Evolutionary conservation across 352 stramenopile genomes (phyloP).

Genomic region (Pythium myriotylum): DNA sequence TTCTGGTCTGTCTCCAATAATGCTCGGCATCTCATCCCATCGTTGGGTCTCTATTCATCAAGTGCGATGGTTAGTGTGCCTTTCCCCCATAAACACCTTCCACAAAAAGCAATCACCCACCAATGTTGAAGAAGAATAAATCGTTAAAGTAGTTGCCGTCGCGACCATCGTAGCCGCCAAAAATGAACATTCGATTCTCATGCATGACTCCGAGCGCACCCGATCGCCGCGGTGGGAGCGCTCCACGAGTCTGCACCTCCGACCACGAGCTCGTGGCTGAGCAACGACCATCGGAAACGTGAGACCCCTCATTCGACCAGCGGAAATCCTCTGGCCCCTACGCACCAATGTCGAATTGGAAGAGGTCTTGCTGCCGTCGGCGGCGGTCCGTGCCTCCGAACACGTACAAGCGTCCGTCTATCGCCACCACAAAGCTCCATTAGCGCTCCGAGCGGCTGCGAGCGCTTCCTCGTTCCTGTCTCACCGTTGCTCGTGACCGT

Average conservation of each 20-base stretch:
- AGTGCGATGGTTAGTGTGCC: background rate
- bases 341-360: slow-evolving; percentile 79
- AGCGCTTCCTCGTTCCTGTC: background rate
- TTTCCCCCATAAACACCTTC: too few relatives aligned
- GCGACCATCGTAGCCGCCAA: slow-evolving; percentile 88
- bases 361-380: slow-evolving; percentile 82
- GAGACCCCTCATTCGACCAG: background rate
- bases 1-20: slow-evolving; percentile 60
- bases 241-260: slow-evolving; percentile 67
- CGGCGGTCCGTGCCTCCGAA: slow-evolving; percentile 86
- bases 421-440: slow-evolving; percentile 8
- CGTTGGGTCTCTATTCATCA: slow-evolving; percentile 41
- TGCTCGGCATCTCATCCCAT: slow-evolving; percentile 82
- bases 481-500: slow-evolving; percentile 79
- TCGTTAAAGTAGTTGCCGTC: slow-evolving; percentile 92
- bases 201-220: slow-evolving; percentile 81
- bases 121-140: slow-evolving; percentile 88
- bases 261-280: slow-evolving; percentile 63
- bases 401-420: slow-evolving; percentile 77
- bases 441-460: background rate
- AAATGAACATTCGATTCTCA: slow-evolving; percentile 87
- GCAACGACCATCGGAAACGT: background rate
- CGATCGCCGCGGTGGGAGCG: slow-evolving; percentile 68
- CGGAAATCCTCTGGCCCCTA: background rate
- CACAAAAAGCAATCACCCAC: slow-evolving; percentile 22